Evolutionary conservation across 768 basidiomycete genomes (phyloP).

Genomic region (Macrocybe gigantea): DNA sequence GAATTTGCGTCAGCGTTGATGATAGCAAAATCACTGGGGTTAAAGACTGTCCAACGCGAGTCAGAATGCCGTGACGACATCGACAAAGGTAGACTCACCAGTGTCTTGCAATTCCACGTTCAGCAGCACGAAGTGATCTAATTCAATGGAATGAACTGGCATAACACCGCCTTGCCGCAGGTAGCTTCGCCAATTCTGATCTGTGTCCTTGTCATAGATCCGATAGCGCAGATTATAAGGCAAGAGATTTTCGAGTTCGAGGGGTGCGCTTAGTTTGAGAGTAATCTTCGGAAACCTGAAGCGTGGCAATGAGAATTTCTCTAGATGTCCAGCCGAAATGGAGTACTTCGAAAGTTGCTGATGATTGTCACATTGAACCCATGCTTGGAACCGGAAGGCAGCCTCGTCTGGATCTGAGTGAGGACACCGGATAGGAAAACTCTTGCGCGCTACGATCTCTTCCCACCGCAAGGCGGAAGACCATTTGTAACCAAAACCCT

Average conservation of each 20-base stretch:
- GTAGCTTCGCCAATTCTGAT: conserved; percentile 93
- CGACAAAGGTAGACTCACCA: conserved; percentile 36
- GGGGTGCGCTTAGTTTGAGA: conserved; percentile 83
- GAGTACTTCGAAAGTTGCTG: conserved; percentile 20
- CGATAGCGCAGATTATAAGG: conserved; percentile 94
- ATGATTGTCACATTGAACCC: conserved; percentile 65
- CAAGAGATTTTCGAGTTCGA: conserved; percentile 92
- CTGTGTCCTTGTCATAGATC: conserved; percentile 93
- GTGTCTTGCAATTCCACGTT: conserved; percentile 92
- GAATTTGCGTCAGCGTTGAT: conserved; percentile 92
- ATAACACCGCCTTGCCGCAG: conserved; percentile 89
- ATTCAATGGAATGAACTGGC: conserved; percentile 94
- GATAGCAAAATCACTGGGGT: conserved; percentile 94
- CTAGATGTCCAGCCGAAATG: neutral
- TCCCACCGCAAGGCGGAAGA: conserved; percentile 85
- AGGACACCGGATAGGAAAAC: conserved; percentile 79
- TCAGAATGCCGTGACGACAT: neutral
- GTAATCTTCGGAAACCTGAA: conserved; percentile 85
- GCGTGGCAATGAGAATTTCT: neutral
- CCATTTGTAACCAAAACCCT: conserved; percentile 97
- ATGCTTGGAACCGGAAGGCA: conserved; percentile 92
- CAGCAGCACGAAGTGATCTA: conserved; percentile 82
- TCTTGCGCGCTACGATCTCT: conserved; percentile 66
- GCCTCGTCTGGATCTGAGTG: conserved; percentile 78
- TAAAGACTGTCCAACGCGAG: conserved; percentile 53